These are phyloP conservation scores for Helotiales sp. DNA, from an alignment of 2,329 filamentous ascomycete genomes.

Conservation along the genomic window DNA sequence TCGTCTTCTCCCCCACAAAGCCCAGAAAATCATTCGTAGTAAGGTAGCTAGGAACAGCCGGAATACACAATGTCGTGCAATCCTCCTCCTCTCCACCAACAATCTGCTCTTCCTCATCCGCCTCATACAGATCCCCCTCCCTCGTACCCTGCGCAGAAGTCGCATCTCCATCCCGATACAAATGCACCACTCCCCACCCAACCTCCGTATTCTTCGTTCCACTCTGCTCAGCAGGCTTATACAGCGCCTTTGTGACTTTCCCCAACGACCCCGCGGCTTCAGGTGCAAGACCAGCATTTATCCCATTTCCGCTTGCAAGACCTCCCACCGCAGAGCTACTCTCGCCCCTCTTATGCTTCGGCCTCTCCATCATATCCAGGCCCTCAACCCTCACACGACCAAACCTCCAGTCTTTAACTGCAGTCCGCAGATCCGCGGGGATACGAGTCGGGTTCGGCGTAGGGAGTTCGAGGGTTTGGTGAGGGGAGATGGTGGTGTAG, in stretches of 20 bases:
- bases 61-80: constrained; percentile 88
- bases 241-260: constrained; percentile 82
- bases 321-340: constrained; percentile 19
- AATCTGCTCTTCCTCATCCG: constrained; percentile 20
- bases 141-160: constrained; percentile 62
- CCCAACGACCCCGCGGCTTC: constrained; percentile 54
- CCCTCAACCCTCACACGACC: constrained; percentile 79
- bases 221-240: constrained; percentile 66
- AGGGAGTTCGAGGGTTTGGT: constrained; percentile 23
- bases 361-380: constrained; percentile 65
- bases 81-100: constrained; percentile 48
- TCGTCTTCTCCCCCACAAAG: constrained; percentile 87
- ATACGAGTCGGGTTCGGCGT: constrained; percentile 23
- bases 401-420: constrained; percentile 77
- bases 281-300: constrained; percentile 47
- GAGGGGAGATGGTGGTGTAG: constrained; percentile 30
- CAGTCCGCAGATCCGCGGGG: constrained; percentile 46
- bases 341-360: constrained; percentile 48
- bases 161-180: constrained; percentile 86
- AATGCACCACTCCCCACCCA: constrained; percentile 91
- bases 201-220: constrained; percentile 70
- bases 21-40: constrained; percentile 88
- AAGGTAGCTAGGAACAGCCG: constrained; percentile 93
- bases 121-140: constrained; percentile 35
- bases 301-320: constrained; percentile 24